A percentile compares a stretch with the other conserved stretches of the same genome.
These are phyloP conservation scores for Aspergillus ochraceus DNA, from an alignment of 2,329 filamentous ascomycete genomes.

Conservation along the genomic window DNA sequence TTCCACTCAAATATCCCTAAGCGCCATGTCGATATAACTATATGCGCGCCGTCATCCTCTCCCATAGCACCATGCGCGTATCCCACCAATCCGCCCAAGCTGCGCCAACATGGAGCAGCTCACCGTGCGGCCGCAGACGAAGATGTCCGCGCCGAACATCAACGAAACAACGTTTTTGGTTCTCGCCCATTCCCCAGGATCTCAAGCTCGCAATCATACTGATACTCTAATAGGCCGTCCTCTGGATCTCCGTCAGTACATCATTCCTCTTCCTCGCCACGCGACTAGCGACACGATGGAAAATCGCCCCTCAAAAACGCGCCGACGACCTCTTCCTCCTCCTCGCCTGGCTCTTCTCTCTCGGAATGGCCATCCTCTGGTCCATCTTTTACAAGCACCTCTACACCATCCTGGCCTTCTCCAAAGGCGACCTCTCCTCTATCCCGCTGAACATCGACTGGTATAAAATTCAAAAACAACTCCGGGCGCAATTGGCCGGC, in stretches of 20 bases:
- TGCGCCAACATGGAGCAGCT: neutral
- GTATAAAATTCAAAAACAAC: neutral
- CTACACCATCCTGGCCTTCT: neutral
- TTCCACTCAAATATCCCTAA: neutral
- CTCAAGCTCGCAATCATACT: neutral
- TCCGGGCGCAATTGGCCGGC: constrained; percentile 1
- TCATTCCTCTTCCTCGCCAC: neutral
- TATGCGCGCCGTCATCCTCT: neutral
- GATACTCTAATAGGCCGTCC: neutral
- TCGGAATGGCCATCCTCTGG: neutral
- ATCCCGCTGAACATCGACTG: neutral
- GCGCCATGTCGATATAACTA: neutral
- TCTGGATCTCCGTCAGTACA: neutral
- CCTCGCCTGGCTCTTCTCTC: neutral
- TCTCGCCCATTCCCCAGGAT: neutral
- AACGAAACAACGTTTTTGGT: neutral
- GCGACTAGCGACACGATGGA: neutral
- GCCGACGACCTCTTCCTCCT: neutral
- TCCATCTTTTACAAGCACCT: neutral
- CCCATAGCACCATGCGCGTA: neutral
- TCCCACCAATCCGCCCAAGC: neutral
- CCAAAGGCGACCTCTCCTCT: neutral
- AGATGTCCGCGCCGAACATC: neutral
- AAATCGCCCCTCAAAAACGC: neutral
- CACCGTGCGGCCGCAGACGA: neutral